A percentile compares a stretch with the other conserved stretches of the same genome.
phyloP scores from a whole-genome alignment of 169 alveolate species.

The Eimeria falciformis region DNA sequence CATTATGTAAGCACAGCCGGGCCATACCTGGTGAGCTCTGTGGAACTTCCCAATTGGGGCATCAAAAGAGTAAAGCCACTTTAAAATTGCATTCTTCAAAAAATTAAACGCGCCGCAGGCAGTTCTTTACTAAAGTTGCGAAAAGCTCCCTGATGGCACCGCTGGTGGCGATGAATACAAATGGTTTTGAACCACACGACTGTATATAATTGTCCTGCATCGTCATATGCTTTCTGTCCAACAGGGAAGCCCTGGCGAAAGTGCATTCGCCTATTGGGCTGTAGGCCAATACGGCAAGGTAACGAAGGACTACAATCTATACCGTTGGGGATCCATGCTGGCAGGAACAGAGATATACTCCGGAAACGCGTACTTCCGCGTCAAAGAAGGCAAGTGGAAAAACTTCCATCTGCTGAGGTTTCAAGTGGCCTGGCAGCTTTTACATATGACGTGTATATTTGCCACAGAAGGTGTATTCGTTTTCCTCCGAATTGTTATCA shows the following conservation, averaged over 20 bases:
- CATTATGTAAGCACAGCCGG: slow-evolving; percentile 26
- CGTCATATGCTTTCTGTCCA: neutral
- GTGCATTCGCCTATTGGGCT: slow-evolving; percentile 65
- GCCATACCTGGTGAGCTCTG: slow-evolving; percentile 9
- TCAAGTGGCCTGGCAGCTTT: neutral
- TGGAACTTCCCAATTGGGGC: neutral
- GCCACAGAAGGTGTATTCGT: neutral
- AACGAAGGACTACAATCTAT: neutral
- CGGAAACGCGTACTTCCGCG: slow-evolving; percentile 33
- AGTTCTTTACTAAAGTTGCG: no score
- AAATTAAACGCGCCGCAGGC: no score
- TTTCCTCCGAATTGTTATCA: neutral
- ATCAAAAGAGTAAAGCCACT: neutral
- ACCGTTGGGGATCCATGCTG: slow-evolving; percentile 46
- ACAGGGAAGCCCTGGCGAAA: slow-evolving; percentile 49
- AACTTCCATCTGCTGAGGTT: neutral
- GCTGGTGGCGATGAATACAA: no score
- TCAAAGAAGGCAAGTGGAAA: slow-evolving; percentile 34
- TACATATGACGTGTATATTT: neutral
- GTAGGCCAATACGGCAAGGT: slow-evolving; percentile 21
- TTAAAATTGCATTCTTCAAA: no score
- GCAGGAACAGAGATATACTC: slow-evolving; percentile 53
- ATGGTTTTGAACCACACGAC: no score
- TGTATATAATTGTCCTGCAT: neutral
- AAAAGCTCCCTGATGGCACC: no score